Base-by-base conservation (phyloP, 2,329 filamentous ascomycete species). In the Fusarium compactum region DNA sequence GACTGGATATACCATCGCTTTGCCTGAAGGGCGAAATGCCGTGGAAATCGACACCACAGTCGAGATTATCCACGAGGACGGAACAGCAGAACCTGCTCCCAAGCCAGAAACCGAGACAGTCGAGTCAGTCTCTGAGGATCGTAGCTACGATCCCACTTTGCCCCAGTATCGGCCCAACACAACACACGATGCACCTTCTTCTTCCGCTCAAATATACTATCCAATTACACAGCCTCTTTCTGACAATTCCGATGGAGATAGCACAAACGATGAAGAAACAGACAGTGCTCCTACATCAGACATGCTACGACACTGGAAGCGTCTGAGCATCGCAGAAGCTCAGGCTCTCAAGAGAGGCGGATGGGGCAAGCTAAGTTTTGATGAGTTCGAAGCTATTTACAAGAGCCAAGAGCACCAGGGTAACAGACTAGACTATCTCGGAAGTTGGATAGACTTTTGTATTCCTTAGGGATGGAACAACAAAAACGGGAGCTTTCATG, bases 361-460 rank as follows among this genome's bases (percentile, higher is more conserved):
- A 1, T 92, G 90, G 81, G 95, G 94, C 2, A 89, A 90, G 76
- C 83, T 98, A 50, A 92, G 82, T 76, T 95, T 91, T 70, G 85
- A 87, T 2, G 96, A 98, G 79, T 97, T 98, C 80, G 90, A 93
- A 74, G 83, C 83, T 41, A 90, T 91, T 52, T 93, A 96, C 82
- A 88, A 89, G 72, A 85, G 85, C n/a, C 86, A 90, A 68, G 87
- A 90, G 70, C 88, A 89, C 25, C 82, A 83, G 29, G 86, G 85
- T 16, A 89, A 89, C 76, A 82, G 91, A 56, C 85, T 95, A 66
- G 92, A 93, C 72, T 95, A 97, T 79, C 85, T 98, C 48, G 93
- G 93, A 64, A 93, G 89, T 74, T 98, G 95, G 95, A 93, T 98
- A 79, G 95, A 98, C 78, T 90, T 91, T 78, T 91, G 89, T 78